Conservation (phyloP, 148 eudicot species). For the Euryodendron excelsum region DNA sequence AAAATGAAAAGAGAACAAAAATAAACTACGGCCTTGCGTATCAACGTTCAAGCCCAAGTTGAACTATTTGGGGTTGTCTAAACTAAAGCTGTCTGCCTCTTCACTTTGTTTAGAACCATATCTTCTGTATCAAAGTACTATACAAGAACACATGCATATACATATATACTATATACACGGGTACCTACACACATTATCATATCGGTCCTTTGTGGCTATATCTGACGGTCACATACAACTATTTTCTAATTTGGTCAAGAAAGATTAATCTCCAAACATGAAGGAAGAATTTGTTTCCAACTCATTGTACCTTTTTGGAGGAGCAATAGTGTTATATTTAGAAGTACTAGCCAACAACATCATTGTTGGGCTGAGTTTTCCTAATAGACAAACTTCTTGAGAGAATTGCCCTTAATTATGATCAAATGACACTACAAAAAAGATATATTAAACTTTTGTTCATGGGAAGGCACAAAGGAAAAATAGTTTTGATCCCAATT, state of each 20-base stretch:
- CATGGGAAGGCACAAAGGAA: too few relatives aligned
- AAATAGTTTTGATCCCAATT: background rate
- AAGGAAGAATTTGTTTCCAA: background rate
- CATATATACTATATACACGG: too few relatives aligned
- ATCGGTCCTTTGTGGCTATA: background rate
- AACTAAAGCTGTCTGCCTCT: background rate
- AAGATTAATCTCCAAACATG: background rate
- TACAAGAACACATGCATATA: background rate
- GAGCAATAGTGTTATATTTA: background rate
- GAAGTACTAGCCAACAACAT: background rate
- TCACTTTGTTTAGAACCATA: background rate
- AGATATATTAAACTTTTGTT: background rate
- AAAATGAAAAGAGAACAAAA: background rate
- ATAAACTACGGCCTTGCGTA: background rate
- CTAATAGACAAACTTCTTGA: background rate
- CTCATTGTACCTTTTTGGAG: too few relatives aligned
- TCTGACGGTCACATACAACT: background rate
- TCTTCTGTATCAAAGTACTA: background rate
- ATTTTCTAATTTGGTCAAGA: background rate
- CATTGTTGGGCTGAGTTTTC: background rate
- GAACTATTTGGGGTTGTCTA: background rate
- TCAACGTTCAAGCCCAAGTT: background rate
- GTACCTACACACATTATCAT: too few relatives aligned
- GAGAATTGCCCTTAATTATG: background rate
- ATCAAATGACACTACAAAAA: background rate